These are phyloP conservation scores for Sporisorium exsertum DNA, from an alignment of 1,284 basidiomycete genomes.

Conservation along the genomic window DNA sequence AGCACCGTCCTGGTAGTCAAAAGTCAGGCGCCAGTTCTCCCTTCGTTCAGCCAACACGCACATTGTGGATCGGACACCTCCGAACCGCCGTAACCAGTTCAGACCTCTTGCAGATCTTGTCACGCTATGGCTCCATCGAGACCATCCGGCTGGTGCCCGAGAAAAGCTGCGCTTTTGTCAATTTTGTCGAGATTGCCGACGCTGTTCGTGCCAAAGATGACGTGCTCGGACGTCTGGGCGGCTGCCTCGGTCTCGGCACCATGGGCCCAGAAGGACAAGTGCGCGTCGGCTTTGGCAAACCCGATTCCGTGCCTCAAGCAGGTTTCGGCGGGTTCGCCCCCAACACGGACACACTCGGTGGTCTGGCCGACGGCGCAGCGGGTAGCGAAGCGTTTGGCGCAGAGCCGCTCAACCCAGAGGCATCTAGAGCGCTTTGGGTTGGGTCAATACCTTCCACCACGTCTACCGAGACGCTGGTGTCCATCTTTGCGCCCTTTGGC, in stretches of 20 bases:
- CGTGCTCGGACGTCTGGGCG: constrained; percentile 90
- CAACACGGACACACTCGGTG: constrained; percentile 5
- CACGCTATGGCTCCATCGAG: constrained; percentile 95
- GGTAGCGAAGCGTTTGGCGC: constrained; percentile 21
- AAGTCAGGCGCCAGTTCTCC: constrained; percentile 71
- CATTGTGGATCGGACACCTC: constrained; percentile 96
- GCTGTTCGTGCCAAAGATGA: constrained; percentile 96
- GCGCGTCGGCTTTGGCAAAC: constrained; percentile 96
- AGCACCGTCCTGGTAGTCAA: constrained; percentile 2
- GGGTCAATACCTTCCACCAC: constrained; percentile 58
- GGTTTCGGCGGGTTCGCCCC: constrained; percentile 32
- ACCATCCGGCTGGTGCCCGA: constrained; percentile 91
- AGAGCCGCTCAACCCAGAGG: constrained; percentile 34
- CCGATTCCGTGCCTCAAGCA: constrained; percentile 78
- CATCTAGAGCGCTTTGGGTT: constrained; percentile 62
- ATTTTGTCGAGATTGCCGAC: constrained; percentile 93
- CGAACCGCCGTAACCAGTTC: constrained; percentile 92
- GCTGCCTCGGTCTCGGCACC: constrained; percentile 78
- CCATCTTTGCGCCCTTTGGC: constrained; percentile 91
- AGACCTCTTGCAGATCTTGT: constrained; percentile 92
- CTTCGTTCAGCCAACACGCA: constrained; percentile 82
- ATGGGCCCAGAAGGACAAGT: constrained; percentile 77
- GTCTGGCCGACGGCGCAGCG: constrained; percentile 5
- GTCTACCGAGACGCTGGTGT: constrained; percentile 74
- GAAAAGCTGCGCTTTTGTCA: constrained; percentile 99